Conservation (phyloP, 2,329 filamentous ascomycete genomes). For the Zymoseptoria tritici region DNA sequence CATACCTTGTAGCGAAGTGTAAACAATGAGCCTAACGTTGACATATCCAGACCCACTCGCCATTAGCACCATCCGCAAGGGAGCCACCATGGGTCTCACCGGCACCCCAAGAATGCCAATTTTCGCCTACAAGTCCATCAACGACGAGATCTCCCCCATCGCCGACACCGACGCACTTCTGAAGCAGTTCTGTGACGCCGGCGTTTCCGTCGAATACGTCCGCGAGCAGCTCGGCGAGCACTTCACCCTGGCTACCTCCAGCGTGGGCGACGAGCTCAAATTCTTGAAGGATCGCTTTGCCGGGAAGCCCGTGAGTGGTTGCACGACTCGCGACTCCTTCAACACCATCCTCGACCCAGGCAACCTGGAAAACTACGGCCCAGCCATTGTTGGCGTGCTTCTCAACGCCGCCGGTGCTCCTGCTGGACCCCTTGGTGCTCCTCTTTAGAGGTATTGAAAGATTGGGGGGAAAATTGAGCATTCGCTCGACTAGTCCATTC, state of each 20-base stretch:
- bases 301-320: neutral
- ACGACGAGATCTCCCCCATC: slow-evolving; percentile 38
- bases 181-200: slow-evolving; percentile 32
- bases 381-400: neutral
- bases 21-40: no score
- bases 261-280: neutral
- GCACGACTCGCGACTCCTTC: neutral
- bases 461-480: no score
- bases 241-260: neutral
- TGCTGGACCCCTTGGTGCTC: neutral
- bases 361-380: neutral
- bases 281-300: neutral
- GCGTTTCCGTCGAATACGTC: slow-evolving; percentile 36
- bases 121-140: slow-evolving; percentile 42
- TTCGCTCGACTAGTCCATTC: no score
- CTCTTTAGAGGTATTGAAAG: no score
- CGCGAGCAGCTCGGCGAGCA: slow-evolving; percentile 38
- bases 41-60: slow-evolving; percentile 7
- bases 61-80: slow-evolving; percentile 16
- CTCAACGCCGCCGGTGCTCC: neutral
- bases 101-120: slow-evolving; percentile 39
- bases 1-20: no score
- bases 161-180: slow-evolving; percentile 38
- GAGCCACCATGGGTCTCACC: slow-evolving; percentile 28
- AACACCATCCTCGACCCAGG: neutral